Conservation (phyloP, 192 early-diverging fungal species). For the Backusella westeae region DNA sequence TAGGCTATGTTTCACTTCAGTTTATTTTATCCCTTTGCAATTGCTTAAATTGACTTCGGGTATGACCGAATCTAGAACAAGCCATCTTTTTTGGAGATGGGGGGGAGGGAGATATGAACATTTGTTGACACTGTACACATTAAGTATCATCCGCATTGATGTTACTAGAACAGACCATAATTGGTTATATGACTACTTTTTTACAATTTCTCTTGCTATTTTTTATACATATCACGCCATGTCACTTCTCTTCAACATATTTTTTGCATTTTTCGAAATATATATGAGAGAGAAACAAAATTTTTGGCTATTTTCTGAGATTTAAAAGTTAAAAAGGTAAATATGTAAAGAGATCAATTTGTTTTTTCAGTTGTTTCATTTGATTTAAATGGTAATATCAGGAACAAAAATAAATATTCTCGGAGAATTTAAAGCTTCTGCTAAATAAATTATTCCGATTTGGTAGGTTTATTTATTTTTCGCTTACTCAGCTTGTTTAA, state of each 20-base stretch:
- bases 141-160: not conserved
- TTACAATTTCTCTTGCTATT: not conserved
- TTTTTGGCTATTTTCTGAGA: conserved; percentile 1
- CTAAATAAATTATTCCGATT: not conserved
- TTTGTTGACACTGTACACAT: not conserved
- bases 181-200: not conserved
- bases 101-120: not conserved
- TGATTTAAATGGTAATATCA: conserved; percentile 5
- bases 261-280: not conserved
- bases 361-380: not conserved
- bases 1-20: conserved; percentile 7
- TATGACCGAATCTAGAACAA: conserved; percentile 6
- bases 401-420: not conserved
- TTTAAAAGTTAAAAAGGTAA: not conserved
- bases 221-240: not conserved
- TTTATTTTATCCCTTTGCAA: not conserved
- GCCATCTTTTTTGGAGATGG: not conserved
- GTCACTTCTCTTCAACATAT: not conserved
- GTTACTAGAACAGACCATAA: not conserved
- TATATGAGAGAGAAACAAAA: not conserved
- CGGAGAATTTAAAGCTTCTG: not conserved
- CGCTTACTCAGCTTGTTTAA: not conserved
- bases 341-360: not conserved
- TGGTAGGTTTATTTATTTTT: not conserved
- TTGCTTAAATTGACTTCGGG: not conserved